Base-by-base conservation (phyloP, 768 basidiomycete genomes). In the Lyophyllum atratum region DNA sequence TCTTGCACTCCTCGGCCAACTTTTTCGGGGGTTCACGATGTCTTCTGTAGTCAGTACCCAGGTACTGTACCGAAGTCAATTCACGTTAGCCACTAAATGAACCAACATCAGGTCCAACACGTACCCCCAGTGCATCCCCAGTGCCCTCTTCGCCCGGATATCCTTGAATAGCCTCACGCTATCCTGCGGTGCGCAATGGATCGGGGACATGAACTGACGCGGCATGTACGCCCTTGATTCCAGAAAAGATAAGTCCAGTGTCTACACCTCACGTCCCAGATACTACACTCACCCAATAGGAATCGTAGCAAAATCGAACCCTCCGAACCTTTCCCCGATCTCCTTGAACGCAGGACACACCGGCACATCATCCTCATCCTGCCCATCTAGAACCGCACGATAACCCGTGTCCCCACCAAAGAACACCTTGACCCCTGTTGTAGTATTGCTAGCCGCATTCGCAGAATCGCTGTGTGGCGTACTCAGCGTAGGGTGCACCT, bases 331-430 rank as follows among this genome's bases (percentile, higher is more conserved):
- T 47, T 81, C 74, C 2, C 90, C 90, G 49, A 93, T 86, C 68
- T 87, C 80, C 64, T 80, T 79, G 69, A 93, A 93, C 4, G 81
- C 89, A 5, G 90, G 90, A 66, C 90, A 92, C 11, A 76, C 70
- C 0, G 86, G 82, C 1, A 81, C 75, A n/a, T 70, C 69, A 1
- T 80, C 75, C 68, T 79, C 83, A 60, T 76, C 79, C 68, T 81
- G 74, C 0, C 76, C 79, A 58, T 72, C 74, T 46, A 58, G 58
- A 15, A 85, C 83, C 0, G 77, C 60, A 22, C 82, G 72, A 65
- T 85, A 84, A 9, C 83, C 87, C 1, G 88, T 92, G 67, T 90
- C 89, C 12, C 90, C 90, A 6, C 75, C 86, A 66, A 91, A 90
- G 64, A 74, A 87, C 17, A 83, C 69, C 51, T 82, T 82, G 2